A percentile compares a stretch with the other conserved stretches of the same genome.
Evolutionary conservation across 2,329 filamentous ascomycete species (phyloP).

Genomic region (Hypoxylon sp.): DNA sequence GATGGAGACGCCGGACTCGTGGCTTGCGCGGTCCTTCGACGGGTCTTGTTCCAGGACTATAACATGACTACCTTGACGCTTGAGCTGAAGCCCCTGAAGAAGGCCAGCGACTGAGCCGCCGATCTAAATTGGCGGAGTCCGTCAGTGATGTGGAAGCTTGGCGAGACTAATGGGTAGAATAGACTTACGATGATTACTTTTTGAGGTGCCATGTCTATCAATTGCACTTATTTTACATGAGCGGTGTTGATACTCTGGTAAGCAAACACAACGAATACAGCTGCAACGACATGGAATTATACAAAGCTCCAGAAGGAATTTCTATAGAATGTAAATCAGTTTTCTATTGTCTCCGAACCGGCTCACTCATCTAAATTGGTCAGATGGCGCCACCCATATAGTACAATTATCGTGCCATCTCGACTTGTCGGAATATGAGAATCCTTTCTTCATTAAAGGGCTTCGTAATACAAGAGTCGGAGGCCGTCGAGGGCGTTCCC

Average conservation of each 20-base stretch:
- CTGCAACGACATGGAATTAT: background rate
- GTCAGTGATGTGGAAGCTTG: background rate
- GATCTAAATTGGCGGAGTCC: background rate
- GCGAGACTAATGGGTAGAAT: background rate
- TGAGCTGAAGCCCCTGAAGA: constrained; percentile 10
- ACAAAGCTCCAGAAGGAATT: background rate
- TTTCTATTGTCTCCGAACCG: background rate
- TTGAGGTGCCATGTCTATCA: constrained; percentile 5
- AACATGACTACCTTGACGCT: constrained; percentile 13
- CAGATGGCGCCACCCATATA: background rate
- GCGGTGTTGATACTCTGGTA: too few relatives aligned
- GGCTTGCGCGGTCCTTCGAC: constrained; percentile 9
- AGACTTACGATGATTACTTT: constrained; percentile 15
- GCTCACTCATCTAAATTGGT: background rate
- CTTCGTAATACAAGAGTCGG: background rate
- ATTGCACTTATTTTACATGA: background rate
- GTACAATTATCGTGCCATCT: constrained; percentile 4
- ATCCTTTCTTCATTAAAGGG: background rate
- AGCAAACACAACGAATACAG: background rate
- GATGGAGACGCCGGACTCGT: constrained; percentile 15
- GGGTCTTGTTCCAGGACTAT: constrained; percentile 10
- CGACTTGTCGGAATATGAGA: background rate
- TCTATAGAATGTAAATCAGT: background rate
- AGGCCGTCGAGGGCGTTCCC: background rate
- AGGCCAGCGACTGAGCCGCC: constrained; percentile 13